These are phyloP conservation scores for Psilocybe subaeruginosa DNA, from an alignment of 768 basidiomycete genomes.

Conservation along the genomic window DNA sequence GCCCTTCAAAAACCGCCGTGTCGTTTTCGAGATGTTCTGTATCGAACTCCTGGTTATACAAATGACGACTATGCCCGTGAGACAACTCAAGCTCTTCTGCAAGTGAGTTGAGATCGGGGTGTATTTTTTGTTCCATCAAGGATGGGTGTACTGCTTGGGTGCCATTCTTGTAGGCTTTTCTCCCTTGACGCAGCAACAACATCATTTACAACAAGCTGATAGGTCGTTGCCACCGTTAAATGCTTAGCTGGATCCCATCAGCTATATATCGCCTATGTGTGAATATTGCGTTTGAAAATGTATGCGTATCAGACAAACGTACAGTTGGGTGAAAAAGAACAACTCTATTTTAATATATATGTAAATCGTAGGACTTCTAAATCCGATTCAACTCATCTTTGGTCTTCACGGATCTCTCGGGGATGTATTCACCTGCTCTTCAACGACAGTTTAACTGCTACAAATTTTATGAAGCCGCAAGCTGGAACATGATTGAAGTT, in stretches of 20 bases:
- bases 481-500: too few species aligned
- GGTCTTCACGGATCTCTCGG: too few species aligned
- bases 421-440: not conserved
- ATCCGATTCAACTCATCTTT: too few species aligned
- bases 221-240: conserved; percentile 1
- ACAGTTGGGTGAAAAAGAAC: not conserved
- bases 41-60: not conserved
- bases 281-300: not conserved
- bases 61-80: not conserved
- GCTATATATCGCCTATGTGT: not conserved
- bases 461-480: too few species aligned
- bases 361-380: too few species aligned
- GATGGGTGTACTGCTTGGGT: not conserved
- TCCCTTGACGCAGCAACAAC: conserved; percentile 4
- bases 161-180: not conserved
- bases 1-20: conserved; percentile 18
- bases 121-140: conserved; percentile 35
- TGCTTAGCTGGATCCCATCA: not conserved
- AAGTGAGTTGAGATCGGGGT: conserved; percentile 38
- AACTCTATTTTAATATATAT: too few species aligned
- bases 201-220: not conserved
- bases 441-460: not conserved
- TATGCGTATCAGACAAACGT: too few species aligned
- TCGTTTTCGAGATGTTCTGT: conserved; percentile 11
- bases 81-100: conserved; percentile 23